phyloP scores from a whole-genome alignment of 768 basidiomycete genomes.

The Lepiota brunneoincarnata region DNA sequence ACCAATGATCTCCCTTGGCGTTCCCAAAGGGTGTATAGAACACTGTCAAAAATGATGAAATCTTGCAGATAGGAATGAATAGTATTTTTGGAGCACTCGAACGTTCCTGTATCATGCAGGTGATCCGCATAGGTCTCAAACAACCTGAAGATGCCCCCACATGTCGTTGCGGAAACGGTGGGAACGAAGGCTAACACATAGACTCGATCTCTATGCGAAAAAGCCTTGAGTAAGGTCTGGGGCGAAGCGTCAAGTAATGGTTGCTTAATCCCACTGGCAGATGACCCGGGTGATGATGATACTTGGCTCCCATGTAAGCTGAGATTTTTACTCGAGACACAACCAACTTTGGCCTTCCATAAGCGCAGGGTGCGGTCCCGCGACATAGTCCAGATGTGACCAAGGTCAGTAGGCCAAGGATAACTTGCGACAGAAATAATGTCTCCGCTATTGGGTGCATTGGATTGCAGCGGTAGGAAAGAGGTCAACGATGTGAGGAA shows the following conservation, averaged over 20 bases:
- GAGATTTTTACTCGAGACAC: constrained; percentile 61
- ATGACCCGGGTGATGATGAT: constrained; percentile 17
- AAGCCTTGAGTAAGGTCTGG: constrained; percentile 64
- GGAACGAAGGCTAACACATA: constrained; percentile 74
- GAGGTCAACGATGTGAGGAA: constrained; percentile 67
- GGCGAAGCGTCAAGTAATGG: constrained; percentile 56
- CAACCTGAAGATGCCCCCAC: constrained; percentile 81
- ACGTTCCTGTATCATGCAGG: constrained; percentile 51
- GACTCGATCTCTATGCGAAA: constrained; percentile 49
- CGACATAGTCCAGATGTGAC: constrained; percentile 80
- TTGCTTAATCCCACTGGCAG: constrained; percentile 25
- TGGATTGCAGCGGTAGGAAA: constrained; percentile 55
- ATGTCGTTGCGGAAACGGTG: constrained; percentile 55
- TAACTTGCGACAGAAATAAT: constrained; percentile 72
- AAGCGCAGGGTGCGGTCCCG: constrained; percentile 81
- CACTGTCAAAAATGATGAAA: constrained; percentile 56
- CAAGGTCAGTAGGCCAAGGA: constrained; percentile 74
- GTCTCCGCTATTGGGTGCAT: constrained; percentile 47
- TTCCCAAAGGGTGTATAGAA: constrained; percentile 78
- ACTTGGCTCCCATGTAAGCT: constrained; percentile 25
- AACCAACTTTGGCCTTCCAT: constrained; percentile 79
- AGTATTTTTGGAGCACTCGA: constrained; percentile 59
- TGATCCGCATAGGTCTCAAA: constrained; percentile 55
- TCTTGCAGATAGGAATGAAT: constrained; percentile 76
- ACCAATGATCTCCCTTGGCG: constrained; percentile 72